These are phyloP conservation scores for Teunomyces panamensis DNA, from an alignment of 805 yeast species.

Conservation along the genomic window DNA sequence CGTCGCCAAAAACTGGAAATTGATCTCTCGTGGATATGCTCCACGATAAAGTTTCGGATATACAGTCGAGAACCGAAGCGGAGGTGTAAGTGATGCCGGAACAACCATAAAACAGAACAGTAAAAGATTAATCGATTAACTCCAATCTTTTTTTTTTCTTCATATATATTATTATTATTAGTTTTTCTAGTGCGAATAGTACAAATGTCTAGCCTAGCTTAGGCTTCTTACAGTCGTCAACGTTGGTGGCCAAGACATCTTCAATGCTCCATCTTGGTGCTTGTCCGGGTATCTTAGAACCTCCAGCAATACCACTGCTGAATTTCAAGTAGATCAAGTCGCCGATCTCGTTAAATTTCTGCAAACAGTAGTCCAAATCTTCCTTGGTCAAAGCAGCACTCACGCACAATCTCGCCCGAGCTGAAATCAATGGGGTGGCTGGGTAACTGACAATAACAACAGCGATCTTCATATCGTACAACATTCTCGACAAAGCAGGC, in stretches of 20 bases:
- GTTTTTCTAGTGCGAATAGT: background rate
- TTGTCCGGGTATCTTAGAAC: constrained; percentile 49
- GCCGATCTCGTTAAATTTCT: constrained; percentile 73
- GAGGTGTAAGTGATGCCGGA: constrained; percentile 53
- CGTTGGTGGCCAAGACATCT: constrained; percentile 71
- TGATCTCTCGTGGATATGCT: constrained; percentile 78
- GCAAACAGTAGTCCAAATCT: constrained; percentile 80
- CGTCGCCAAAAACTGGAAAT: constrained; percentile 63
- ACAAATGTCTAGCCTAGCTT: constrained; percentile 14
- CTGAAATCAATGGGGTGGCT: constrained; percentile 87
- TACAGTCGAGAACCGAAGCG: constrained; percentile 71
- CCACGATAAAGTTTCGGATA: constrained; percentile 77
- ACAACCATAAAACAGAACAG: constrained; percentile 6
- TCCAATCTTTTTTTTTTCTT: background rate
- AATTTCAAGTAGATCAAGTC: constrained; percentile 72
- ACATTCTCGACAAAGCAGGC: constrained; percentile 86
- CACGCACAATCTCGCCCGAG: constrained; percentile 91
- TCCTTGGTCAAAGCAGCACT: constrained; percentile 90
- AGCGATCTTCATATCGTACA: constrained; percentile 79
- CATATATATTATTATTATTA: background rate
- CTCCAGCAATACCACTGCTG: constrained; percentile 76
- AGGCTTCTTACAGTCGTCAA: constrained; percentile 53
- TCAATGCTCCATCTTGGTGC: constrained; percentile 77
- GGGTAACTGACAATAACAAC: constrained; percentile 98
- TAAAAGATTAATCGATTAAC: background rate